These are phyloP conservation scores for Verticillium nonalfalfae DNA, from an alignment of 2,329 filamentous ascomycete species.

Conservation along the genomic window DNA sequence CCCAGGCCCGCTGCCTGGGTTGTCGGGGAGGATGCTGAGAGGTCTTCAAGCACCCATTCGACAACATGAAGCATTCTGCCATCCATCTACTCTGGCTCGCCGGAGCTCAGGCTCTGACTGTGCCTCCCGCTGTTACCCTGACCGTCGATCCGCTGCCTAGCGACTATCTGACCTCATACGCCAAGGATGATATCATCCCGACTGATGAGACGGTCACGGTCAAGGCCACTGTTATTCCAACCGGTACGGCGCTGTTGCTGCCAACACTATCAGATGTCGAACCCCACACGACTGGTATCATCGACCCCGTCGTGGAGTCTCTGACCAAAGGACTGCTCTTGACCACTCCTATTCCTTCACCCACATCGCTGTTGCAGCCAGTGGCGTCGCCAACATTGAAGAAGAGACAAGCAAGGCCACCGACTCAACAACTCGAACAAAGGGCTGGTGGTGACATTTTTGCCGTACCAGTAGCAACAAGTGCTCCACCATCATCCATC, in stretches of 20 bases:
- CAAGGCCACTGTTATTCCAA: not conserved
- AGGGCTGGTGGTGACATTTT: not conserved
- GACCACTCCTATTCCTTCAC: not conserved
- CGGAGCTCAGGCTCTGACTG: not conserved
- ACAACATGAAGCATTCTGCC: not conserved
- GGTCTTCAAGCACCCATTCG: not conserved
- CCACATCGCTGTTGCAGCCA: not conserved
- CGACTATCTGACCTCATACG: not conserved
- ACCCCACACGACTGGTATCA: not conserved
- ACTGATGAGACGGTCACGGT: not conserved
- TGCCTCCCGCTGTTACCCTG: not conserved
- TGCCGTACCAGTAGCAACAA: not conserved
- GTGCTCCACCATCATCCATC: not conserved
- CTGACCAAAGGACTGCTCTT: not conserved
- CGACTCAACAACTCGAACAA: not conserved
- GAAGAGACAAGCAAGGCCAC: not conserved
- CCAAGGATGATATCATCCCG: not conserved
- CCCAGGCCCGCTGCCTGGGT: not conserved
- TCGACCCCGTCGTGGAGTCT: not conserved
- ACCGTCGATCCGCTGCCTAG: not conserved
- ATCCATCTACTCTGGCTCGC: not conserved
- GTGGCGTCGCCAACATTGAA: not conserved
- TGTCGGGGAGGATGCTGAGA: not conserved
- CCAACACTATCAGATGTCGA: constrained; percentile 1
- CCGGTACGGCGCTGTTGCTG: not conserved